Evolutionary conservation across 192 early-diverging fungal species (phyloP), one percentile per base, ranked within the genome.

Genomic region (Podila horticola): DNA sequence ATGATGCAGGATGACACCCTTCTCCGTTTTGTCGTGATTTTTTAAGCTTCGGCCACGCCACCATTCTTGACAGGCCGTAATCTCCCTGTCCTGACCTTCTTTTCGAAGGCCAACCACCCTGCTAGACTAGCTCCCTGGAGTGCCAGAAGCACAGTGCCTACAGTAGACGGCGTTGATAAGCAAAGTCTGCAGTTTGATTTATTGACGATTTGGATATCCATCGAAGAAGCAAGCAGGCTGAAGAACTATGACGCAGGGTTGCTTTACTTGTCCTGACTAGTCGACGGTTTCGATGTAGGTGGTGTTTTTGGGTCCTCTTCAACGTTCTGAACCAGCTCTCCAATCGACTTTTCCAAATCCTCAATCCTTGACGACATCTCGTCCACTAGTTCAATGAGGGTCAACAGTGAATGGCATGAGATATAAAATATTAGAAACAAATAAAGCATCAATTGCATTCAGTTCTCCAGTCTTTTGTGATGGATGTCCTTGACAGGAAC

Each of bases 311-410:
- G 36, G 5, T 81, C 77, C 20, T 81, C 77, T 31, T 81, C 77
- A 2, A 63, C 77, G 30, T 57, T 69, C 30, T 81, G 77, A 26
- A 81, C 77, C 19, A 81, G 67, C 31, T 81, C 77, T 19, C 77
- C 77, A 28, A 81, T 81, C 11, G 77, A 81, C 31, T 73, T 81
- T 73, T 81, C 77, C 29, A 81, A 22, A 22, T 81, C 77, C n/a
- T 81, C 77, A 30, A 81, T 73, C 62, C 71, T 81, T 10, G 70
- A 73, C 0, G 70, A 73, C 77, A 81, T 81, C 10, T 72, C 77
- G 45, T 81, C 77, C 77, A 81, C 77, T 81, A 36, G n/a, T 45
- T 45, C 41, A 45, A 15, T 45, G 41, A 45, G 1, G 10, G 49
- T 64, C 0, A 52, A 51, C 24, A 52, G 11, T 4, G 34, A 57